Percentiles rank a stretch among this genome's conserved stretches.
These are phyloP conservation scores for Purshia tridentata DNA, from an alignment of 306 rosid species.

Conservation along the genomic window DNA sequence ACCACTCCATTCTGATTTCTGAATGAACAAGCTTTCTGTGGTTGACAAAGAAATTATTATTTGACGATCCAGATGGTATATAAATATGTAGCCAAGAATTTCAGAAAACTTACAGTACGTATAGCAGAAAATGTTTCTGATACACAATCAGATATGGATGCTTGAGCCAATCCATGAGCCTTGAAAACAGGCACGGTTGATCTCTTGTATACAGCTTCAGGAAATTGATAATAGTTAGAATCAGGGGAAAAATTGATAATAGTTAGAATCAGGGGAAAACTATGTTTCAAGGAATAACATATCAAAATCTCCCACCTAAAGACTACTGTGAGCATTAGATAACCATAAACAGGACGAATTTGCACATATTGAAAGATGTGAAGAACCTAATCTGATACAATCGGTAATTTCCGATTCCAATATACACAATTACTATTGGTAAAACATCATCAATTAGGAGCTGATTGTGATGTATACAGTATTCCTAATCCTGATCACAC, in stretches of 20 bases:
- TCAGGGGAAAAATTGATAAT: slow-evolving; percentile 26
- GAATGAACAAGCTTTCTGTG: background rate
- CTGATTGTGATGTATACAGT: slow-evolving; percentile 2
- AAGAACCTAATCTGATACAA: background rate
- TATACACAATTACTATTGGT: background rate
- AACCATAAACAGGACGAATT: background rate
- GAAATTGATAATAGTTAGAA: slow-evolving; percentile 40
- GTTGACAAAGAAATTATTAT: background rate
- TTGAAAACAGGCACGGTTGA: slow-evolving; percentile 81
- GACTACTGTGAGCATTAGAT: background rate
- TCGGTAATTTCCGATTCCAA: background rate
- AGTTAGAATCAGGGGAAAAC: slow-evolving; percentile 35
- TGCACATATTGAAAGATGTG: background rate
- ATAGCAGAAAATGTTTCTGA: slow-evolving; percentile 94
- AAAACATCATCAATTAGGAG: background rate
- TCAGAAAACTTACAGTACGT: slow-evolving; percentile 73
- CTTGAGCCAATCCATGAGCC: slow-evolving; percentile 89
- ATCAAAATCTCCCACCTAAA: slow-evolving; percentile 2
- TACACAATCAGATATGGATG: slow-evolving; percentile 83
- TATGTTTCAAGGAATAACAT: slow-evolving; percentile 17
- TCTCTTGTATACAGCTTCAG: slow-evolving; percentile 84
- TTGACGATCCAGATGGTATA: background rate
- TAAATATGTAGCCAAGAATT: slow-evolving; percentile 2
- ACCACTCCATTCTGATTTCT: background rate
- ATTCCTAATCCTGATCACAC: background rate